These are phyloP conservation scores for Colletotrichum chrysophilum DNA, from an alignment of 2,329 filamentous ascomycete species.

Conservation along the genomic window DNA sequence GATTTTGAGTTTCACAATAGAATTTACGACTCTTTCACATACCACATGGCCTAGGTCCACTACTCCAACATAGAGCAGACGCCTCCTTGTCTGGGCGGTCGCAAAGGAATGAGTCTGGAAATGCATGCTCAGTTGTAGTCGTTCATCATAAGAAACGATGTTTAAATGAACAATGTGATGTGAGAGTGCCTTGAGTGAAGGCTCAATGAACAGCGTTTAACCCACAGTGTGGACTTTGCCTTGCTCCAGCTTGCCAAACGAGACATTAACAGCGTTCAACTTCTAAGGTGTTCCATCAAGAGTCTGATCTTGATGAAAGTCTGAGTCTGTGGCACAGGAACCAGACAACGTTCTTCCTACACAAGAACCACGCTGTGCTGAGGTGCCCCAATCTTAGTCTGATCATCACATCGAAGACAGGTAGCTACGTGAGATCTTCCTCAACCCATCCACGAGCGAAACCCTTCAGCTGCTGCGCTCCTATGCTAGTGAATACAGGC, in stretches of 20 bases:
- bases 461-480: rapidly evolving
- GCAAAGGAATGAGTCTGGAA: background rate
- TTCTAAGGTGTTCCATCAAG: too few relatives aligned
- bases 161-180: background rate
- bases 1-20: background rate
- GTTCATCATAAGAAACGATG: rapidly evolving
- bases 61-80: too few relatives aligned
- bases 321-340: too few relatives aligned
- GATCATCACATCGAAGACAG: rapidly evolving
- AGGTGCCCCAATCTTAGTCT: background rate
- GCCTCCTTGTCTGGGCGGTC: too few relatives aligned
- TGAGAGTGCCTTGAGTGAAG: background rate
- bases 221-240: too few relatives aligned
- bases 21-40: too few relatives aligned
- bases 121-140: rapidly evolving
- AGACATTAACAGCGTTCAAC: too few relatives aligned
- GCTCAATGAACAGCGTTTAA: too few relatives aligned
- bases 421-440: background rate
- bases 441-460: background rate
- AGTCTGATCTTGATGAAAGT: too few relatives aligned
- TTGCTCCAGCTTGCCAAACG: too few relatives aligned
- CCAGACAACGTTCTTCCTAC: background rate
- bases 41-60: too few relatives aligned
- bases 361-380: rapidly evolving
- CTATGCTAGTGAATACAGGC: background rate